These are phyloP conservation scores for Rhizopus sp. DNA, from an alignment of 371 early-diverging fungal species.

Conservation along the genomic window DNA sequence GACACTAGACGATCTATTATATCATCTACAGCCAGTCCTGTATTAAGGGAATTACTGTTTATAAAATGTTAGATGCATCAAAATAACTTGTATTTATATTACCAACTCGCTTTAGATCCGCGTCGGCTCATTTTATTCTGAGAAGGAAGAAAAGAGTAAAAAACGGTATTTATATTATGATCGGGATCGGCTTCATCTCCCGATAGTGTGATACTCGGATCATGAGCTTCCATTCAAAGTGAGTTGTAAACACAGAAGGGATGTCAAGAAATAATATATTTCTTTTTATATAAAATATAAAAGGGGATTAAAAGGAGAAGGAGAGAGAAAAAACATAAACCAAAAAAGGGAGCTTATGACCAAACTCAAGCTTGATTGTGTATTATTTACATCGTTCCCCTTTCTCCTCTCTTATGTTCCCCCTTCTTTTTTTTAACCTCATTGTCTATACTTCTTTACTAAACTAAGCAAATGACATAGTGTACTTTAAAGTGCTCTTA, in stretches of 20 bases:
- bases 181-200: slow-evolving; percentile 25
- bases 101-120: slow-evolving; percentile 51
- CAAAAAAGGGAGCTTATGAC: slow-evolving; percentile 6
- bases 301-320: neutral
- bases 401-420: too few relatives aligned
- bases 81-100: slow-evolving; percentile 13
- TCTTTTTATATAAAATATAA: neutral
- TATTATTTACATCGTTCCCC: too few relatives aligned
- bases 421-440: neutral
- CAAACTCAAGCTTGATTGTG: too few relatives aligned
- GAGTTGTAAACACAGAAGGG: slow-evolving; percentile 1
- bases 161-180: slow-evolving; percentile 13
- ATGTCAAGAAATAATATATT: neutral
- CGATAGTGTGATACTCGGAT: slow-evolving; percentile 17
- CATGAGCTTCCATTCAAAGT: slow-evolving; percentile 3
- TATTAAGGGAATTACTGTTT: slow-evolving; percentile 39
- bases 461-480: neutral
- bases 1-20: slow-evolving; percentile 38
- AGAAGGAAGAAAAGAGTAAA: slow-evolving; percentile 12
- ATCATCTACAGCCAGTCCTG: slow-evolving; percentile 41
- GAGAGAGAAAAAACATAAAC: slow-evolving; percentile 36
- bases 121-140: slow-evolving; percentile 24
- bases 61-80: neutral
- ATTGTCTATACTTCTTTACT: slow-evolving; percentile 1
- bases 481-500: neutral